Evolutionary conservation across 768 basidiomycete species (phyloP).

Genomic region (Harrya chromipes): DNA sequence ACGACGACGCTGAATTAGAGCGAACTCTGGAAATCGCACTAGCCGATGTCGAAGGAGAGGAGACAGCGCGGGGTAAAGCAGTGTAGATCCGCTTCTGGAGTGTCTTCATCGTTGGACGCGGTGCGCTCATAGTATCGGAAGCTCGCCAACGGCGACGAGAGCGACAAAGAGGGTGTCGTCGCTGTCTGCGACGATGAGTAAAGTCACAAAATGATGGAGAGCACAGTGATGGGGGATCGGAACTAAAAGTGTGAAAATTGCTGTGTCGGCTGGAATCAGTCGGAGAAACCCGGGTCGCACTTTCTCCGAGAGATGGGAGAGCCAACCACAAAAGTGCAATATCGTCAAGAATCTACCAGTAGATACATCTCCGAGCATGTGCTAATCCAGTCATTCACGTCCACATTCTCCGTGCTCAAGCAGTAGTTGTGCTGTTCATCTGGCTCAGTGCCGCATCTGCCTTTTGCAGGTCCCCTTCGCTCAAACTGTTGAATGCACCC

Average conservation of each 20-base stretch:
- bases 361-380: conserved; percentile 19
- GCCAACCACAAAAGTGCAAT: neutral
- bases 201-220: neutral
- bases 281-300: conserved; percentile 22
- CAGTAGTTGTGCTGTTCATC: conserved; percentile 30
- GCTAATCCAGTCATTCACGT: too few relatives aligned
- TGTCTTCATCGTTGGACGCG: conserved; percentile 44
- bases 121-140: conserved; percentile 30
- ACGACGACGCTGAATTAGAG: conserved; percentile 40
- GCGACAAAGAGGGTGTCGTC: conserved; percentile 6
- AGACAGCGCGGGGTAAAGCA: conserved; percentile 37
- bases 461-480: conserved; percentile 80
- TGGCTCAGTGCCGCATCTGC: conserved; percentile 87
- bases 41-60: conserved; percentile 28
- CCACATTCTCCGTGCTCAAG: neutral
- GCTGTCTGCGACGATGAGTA: conserved; percentile 10
- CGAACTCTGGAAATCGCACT: conserved; percentile 38
- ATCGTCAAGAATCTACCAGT: neutral
- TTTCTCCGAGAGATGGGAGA: too few relatives aligned
- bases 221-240: neutral
- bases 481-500: conserved; percentile 73
- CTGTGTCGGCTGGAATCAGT: neutral
- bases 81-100: conserved; percentile 52
- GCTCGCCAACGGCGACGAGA: neutral
- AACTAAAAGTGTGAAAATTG: conserved; percentile 1